phyloP scores from a whole-genome alignment of 148 eudicot genomes.

The Arctostaphylos glauca region DNA sequence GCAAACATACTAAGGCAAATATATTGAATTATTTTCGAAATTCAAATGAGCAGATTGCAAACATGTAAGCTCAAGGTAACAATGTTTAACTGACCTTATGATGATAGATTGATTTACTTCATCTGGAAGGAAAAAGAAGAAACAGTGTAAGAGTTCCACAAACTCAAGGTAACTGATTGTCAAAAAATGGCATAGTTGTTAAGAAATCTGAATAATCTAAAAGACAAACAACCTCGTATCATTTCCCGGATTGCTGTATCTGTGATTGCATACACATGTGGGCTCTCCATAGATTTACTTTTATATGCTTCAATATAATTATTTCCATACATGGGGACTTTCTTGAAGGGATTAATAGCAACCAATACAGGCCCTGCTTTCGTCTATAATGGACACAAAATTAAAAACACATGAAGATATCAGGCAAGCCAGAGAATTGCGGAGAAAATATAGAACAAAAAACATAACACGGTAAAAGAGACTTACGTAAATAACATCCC shows the following conservation, averaged over 20 bases:
- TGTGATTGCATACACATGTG: conserved; percentile 96
- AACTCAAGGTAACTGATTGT: conserved; percentile 14
- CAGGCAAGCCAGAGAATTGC: conserved; percentile 13
- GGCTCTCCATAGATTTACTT: conserved; percentile 56
- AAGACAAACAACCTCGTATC: conserved; percentile 65
- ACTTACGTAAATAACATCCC: conserved; percentile 81
- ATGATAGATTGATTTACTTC: conserved; percentile 98
- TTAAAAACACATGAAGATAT: conserved; percentile 3
- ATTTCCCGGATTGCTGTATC: conserved; percentile 88
- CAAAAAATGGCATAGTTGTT: not conserved
- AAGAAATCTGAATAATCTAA: conserved; percentile 3
- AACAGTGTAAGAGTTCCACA: conserved; percentile 11
- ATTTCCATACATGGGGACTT: conserved; percentile 73
- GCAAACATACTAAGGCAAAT: not conserved
- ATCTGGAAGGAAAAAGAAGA: conserved; percentile 50
- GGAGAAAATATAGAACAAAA: conserved; percentile 6
- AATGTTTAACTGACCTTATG: conserved; percentile 63
- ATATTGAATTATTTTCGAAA: not conserved
- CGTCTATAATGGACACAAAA: conserved; percentile 44
- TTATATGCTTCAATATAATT: conserved; percentile 75
- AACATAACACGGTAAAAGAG: conserved; percentile 1
- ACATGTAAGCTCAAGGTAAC: not conserved
- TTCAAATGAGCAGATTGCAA: not conserved
- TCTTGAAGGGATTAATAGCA: conserved; percentile 90
- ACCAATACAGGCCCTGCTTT: conserved; percentile 97